A percentile compares a stretch with the other conserved stretches of the same genome.
Evolutionary conservation across 306 rosid genomes (phyloP).

Genomic region (Quercus aquifolioides): DNA sequence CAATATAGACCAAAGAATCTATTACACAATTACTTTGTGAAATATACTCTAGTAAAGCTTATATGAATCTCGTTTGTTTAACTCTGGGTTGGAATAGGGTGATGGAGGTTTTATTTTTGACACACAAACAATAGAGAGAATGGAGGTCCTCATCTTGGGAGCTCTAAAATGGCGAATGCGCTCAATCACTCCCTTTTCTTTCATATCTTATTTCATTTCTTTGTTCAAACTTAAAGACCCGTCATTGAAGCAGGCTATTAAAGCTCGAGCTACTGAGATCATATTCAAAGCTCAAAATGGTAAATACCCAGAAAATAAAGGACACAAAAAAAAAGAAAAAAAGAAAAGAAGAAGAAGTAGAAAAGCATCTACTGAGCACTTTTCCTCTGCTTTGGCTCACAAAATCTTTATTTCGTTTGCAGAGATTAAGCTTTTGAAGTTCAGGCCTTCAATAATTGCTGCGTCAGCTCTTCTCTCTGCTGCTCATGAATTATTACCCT

Average conservation of each 20-base stretch:
- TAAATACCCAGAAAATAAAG: conserved; percentile 13
- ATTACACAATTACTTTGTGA: no score
- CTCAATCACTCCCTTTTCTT: conserved; percentile 89
- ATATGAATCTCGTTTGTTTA: background rate
- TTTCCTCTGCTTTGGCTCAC: conserved; percentile 1
- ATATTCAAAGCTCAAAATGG: conserved; percentile 80
- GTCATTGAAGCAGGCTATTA: conserved; percentile 52
- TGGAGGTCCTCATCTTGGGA: conserved; percentile 77
- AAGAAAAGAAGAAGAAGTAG: no score
- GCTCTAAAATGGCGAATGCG: conserved; percentile 92
- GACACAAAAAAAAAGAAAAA: background rate
- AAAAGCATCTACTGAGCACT: background rate
- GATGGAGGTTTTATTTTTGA: conserved; percentile 73
- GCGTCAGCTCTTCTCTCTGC: conserved; percentile 79
- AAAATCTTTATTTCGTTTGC: conserved; percentile 19
- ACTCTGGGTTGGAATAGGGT: conserved; percentile 30
- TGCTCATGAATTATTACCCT: conserved; percentile 76
- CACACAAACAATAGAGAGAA: conserved; percentile 69
- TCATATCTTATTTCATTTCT: conserved; percentile 56
- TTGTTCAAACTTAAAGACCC: conserved; percentile 54
- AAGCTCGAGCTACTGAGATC: conserved; percentile 68
- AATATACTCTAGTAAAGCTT: background rate
- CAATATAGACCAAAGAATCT: background rate
- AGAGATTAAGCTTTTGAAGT: conserved; percentile 71
- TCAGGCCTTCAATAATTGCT: conserved; percentile 79